Percentiles rank a stretch among this genome's conserved stretches.
Evolutionary conservation across 495 filamentous ascomycete species (phyloP).

Genomic region (Aspergillus kassunensis): DNA sequence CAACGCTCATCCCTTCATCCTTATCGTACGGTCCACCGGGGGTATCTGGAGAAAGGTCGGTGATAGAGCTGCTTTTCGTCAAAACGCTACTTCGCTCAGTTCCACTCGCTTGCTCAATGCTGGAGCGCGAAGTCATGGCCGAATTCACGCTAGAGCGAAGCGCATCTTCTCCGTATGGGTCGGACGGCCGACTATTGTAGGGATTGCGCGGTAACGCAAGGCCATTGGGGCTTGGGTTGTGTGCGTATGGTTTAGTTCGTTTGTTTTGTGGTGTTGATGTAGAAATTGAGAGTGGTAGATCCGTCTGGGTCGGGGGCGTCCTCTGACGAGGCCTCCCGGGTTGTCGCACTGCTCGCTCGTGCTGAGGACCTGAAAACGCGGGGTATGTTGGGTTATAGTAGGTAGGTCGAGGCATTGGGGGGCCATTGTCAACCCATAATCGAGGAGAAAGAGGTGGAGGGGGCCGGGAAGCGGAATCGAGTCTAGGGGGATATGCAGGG

Average conservation of each 20-base stretch:
- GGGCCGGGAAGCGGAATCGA: constrained; percentile 30
- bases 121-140: constrained; percentile 63
- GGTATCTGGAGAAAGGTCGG: constrained; percentile 57
- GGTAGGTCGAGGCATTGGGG: constrained; percentile 17
- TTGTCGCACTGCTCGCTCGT: constrained; percentile 17
- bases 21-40: constrained; percentile 51
- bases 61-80: constrained; percentile 75
- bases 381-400: constrained; percentile 14
- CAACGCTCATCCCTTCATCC: constrained; percentile 76
- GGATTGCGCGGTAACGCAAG: constrained; percentile 31
- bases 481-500: constrained; percentile 14
- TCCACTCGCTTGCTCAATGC: constrained; percentile 60
- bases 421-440: constrained; percentile 23
- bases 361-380: constrained; percentile 19
- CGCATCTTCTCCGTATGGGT: constrained; percentile 46
- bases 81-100: constrained; percentile 80
- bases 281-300: constrained; percentile 42
- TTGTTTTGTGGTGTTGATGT: constrained; percentile 29
- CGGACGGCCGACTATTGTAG: constrained; percentile 26
- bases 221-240: constrained; percentile 21
- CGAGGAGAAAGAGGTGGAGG: constrained; percentile 27
- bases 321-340: constrained; percentile 26
- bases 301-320: constrained; percentile 24
- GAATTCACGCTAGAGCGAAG: constrained; percentile 71
- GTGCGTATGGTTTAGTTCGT: constrained; percentile 27